phyloP scores from a whole-genome alignment of 2,329 filamentous ascomycete species.

The Aspergillus pseudoterreus region DNA sequence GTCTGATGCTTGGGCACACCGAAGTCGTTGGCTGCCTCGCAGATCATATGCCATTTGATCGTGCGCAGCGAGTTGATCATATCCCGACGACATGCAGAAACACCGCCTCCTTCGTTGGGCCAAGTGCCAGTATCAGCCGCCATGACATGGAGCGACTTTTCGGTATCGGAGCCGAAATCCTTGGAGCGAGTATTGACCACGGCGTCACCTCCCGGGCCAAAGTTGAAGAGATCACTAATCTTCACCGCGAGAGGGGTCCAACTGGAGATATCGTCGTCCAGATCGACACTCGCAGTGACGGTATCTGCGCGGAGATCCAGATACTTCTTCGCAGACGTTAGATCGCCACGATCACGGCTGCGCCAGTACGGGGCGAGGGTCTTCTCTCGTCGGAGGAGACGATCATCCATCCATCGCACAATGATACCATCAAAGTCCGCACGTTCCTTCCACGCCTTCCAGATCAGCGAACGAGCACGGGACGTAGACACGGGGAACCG shows the following conservation, averaged over 20 bases:
- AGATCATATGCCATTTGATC: conserved; percentile 54
- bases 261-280: conserved; percentile 50
- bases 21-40: conserved; percentile 54
- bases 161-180: conserved; percentile 47
- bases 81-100: conserved; percentile 54
- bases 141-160: conserved; percentile 49
- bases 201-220: conserved; percentile 52
- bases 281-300: conserved; percentile 50
- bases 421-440: conserved; percentile 47
- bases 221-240: conserved; percentile 50
- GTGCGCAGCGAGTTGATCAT: conserved; percentile 53
- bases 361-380: conserved; percentile 47
- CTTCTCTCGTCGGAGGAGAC: conserved; percentile 45
- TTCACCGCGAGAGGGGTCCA: conserved; percentile 52
- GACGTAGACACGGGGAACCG: conserved; percentile 45
- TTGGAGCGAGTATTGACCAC: conserved; percentile 50
- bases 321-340: conserved; percentile 42
- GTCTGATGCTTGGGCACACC: conserved; percentile 55
- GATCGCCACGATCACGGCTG: conserved; percentile 41
- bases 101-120: conserved; percentile 53
- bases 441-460: conserved; percentile 49
- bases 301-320: conserved; percentile 47
- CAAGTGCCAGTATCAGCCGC: conserved; percentile 52
- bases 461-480: conserved; percentile 47
- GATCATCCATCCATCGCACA: conserved; percentile 50